Conservation (phyloP, 345 rosid genomes). For the Hibiscus tridactylites region DNA sequence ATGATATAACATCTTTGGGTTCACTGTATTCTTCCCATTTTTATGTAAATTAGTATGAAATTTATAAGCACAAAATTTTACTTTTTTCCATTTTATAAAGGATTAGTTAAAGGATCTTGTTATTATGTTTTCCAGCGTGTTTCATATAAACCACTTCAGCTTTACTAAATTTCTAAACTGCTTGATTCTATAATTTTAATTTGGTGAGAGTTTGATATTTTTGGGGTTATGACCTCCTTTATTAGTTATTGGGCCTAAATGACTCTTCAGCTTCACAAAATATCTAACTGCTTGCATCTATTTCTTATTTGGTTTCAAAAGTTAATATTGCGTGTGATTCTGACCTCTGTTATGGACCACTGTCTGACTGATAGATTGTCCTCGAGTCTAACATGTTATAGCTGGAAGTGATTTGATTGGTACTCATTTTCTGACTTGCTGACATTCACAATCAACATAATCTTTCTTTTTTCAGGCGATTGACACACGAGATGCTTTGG, state of each 20-base stretch:
- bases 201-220: not conserved
- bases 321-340: not conserved
- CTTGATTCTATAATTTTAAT: not conserved
- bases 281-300: not conserved
- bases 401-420: not conserved
- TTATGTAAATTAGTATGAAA: conserved; percentile 2
- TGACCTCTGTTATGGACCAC: not conserved
- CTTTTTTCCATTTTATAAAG: not conserved
- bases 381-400: not conserved
- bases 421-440: conserved; percentile 4
- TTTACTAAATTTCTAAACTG: not conserved
- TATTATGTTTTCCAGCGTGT: not conserved
- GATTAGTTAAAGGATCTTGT: not conserved
- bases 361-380: not conserved
- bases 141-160: not conserved
- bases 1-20: not conserved
- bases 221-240: not conserved
- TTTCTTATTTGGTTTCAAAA: not conserved
- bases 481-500: conserved; percentile 88
- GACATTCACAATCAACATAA: not conserved
- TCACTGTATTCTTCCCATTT: not conserved
- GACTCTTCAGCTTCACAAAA: not conserved
- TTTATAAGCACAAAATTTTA: not conserved
- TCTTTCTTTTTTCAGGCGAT: conserved; percentile 49
- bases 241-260: not conserved